Conservation (phyloP, 257 asterid species). For the Hygrophila difformis region DNA sequence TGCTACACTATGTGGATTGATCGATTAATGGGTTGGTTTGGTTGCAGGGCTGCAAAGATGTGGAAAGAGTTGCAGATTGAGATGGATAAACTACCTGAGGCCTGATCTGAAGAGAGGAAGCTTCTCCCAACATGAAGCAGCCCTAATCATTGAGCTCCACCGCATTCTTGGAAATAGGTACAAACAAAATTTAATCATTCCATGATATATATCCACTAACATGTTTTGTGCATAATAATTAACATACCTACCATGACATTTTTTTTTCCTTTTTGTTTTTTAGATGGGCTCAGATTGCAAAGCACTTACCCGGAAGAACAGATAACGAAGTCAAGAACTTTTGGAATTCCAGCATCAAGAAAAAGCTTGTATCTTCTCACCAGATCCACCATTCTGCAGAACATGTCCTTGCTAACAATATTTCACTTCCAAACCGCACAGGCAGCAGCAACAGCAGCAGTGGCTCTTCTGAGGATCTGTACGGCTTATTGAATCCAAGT, state of each 20-base stretch:
- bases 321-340: conserved; percentile 84
- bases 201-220: too few relatives aligned
- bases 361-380: conserved; percentile 31
- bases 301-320: conserved; percentile 79
- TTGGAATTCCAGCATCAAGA: conserved; percentile 85
- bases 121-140: conserved; percentile 58
- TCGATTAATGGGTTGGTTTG: too few relatives aligned
- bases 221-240: too few relatives aligned
- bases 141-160: conserved; percentile 62
- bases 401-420: too few relatives aligned
- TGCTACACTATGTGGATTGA: too few relatives aligned
- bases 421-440: too few relatives aligned
- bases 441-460: neutral
- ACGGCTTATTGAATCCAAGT: conserved; percentile 14
- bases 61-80: conserved; percentile 75
- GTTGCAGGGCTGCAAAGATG: conserved; percentile 61
- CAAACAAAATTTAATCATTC: too few relatives aligned
- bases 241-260: neutral
- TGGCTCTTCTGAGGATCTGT: conserved; percentile 5
- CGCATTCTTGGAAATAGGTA: conserved; percentile 67
- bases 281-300: conserved; percentile 93
- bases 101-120: conserved; percentile 82
- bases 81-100: conserved; percentile 70
- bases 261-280: neutral
- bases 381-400: conserved; percentile 9